Conservation (phyloP, 78 protist species). For the Dictyostelium brefeldianum region DNA sequence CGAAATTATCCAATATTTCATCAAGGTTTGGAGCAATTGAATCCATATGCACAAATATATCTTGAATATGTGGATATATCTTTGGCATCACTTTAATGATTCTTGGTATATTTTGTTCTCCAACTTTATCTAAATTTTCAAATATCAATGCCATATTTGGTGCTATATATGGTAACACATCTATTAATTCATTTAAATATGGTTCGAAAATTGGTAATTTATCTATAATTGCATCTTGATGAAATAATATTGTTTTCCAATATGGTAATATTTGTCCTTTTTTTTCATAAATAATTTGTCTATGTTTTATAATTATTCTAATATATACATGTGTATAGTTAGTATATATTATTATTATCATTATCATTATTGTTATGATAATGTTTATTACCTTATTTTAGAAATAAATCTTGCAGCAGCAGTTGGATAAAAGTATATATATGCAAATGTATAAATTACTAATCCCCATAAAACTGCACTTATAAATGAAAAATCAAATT, state of each 20-base stretch:
- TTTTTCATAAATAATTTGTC: neutral
- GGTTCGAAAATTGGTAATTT: slow-evolving; percentile 25
- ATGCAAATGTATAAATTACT: slow-evolving; percentile 6
- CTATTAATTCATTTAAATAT: neutral
- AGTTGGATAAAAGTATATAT: slow-evolving; percentile 32
- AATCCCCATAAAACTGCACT: slow-evolving; percentile 2
- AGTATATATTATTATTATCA: too few relatives aligned
- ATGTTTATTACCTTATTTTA: slow-evolving; percentile 29
- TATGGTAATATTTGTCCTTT: slow-evolving; percentile 9
- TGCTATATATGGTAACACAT: slow-evolving; percentile 7
- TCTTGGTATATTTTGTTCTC: neutral
- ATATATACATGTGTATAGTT: too few relatives aligned
- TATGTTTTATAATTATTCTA: slow-evolving; percentile 20
- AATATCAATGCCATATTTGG: slow-evolving; percentile 32
- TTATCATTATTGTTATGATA: too few relatives aligned
- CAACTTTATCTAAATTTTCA: slow-evolving; percentile 28
- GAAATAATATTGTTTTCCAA: slow-evolving; percentile 14
- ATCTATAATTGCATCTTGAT: slow-evolving; percentile 42
- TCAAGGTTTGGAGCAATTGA: slow-evolving; percentile 17
- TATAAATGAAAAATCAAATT: neutral
- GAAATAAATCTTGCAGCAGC: slow-evolving; percentile 8
- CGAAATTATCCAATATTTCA: slow-evolving; percentile 22
- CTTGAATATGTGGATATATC: neutral
- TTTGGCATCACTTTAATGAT: neutral
- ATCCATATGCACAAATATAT: slow-evolving; percentile 26